Conservation (phyloP, 2,329 filamentous ascomycete genomes). For the Fusarium sp. region DNA sequence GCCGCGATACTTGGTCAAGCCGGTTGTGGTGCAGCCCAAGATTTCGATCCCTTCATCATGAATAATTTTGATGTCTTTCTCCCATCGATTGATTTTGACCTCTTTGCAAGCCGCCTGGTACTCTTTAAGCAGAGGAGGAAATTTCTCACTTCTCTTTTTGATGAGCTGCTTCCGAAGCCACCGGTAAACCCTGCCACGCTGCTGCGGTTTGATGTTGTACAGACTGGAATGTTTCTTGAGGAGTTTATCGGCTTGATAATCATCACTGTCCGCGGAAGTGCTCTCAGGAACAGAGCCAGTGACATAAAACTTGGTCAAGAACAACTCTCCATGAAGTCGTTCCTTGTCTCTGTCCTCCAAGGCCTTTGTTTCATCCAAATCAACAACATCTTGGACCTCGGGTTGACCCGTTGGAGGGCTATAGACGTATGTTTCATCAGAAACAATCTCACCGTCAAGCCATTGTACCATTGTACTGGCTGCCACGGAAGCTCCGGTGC, state of each 20-base stretch:
- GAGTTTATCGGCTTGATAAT: conserved; percentile 20
- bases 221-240: conserved; percentile 59
- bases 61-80: conserved; percentile 63
- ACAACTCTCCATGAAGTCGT: conserved; percentile 67
- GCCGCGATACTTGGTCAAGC: conserved; percentile 81
- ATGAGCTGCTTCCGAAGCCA: conserved; percentile 69
- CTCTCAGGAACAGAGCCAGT: conserved; percentile 27
- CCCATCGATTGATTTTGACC: conserved; percentile 67
- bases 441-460: conserved; percentile 33
- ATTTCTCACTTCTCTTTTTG: conserved; percentile 54
- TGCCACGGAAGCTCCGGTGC: conserved; percentile 2
- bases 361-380: conserved; percentile 3
- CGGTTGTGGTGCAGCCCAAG: conserved; percentile 79
- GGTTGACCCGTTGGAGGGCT: conserved; percentile 33
- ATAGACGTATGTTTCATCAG: conserved; percentile 38
- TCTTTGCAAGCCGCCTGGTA: conserved; percentile 64
- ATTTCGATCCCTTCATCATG: conserved; percentile 57
- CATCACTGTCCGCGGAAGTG: conserved; percentile 8
- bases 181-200: conserved; percentile 74
- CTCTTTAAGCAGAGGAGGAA: conserved; percentile 61
- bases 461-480: conserved; percentile 25
- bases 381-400: conserved; percentile 2
- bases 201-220: conserved; percentile 65
- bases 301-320: conserved; percentile 40
- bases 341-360: conserved; percentile 47